Evolutionary conservation across 192 early-diverging fungal species (phyloP), one percentile per base, ranked within the genome.

Genomic region (Coemansia sp.): DNA sequence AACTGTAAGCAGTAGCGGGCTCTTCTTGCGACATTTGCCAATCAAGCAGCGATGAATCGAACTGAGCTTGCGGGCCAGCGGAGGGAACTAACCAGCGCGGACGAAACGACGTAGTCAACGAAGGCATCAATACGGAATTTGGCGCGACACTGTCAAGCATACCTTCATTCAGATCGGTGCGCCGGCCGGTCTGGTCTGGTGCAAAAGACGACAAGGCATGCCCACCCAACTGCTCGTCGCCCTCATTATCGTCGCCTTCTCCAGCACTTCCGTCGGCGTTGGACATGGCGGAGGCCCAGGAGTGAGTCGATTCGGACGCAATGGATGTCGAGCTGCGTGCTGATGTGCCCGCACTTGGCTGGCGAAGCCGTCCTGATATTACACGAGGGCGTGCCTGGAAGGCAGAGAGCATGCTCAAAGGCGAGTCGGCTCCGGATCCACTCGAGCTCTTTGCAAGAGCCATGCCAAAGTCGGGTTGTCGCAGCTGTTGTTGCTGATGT

Each of bases 321-420:
- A 65, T 59, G 4, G 76, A 79, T 6, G 59, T 63, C 27, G 76
- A 73, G 67, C 76, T 79, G 52, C 71, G 70, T 15, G 76, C 65
- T 12, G 76, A 79, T 0, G 58, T 29, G 4, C 44, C 60, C 2
- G 68, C 22, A 37, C 58, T 68, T 11, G 62, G 17, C 54, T 78
- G 65, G 15, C 58, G 29, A 37, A 72, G 61, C 39, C 64, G 55
- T 17, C 58, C 62, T 10, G 75, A 53, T 37, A 62, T 58, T 17
- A 64, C 56, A 15, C 63, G 65, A 24, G 69, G 44, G 3, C 56
- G 70, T 17, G 69, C 40, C 37, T 73, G 66, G 34, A 65, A 62
- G 8, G 70, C 57, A 10, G 76, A 72, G 18, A 73, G 41, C 41
- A 79, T 37, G 40, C 63, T 67, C 18, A 68, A 44, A 7, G 69